phyloP scores from a whole-genome alignment of 148 eudicot species.

The Drosera capensis region DNA sequence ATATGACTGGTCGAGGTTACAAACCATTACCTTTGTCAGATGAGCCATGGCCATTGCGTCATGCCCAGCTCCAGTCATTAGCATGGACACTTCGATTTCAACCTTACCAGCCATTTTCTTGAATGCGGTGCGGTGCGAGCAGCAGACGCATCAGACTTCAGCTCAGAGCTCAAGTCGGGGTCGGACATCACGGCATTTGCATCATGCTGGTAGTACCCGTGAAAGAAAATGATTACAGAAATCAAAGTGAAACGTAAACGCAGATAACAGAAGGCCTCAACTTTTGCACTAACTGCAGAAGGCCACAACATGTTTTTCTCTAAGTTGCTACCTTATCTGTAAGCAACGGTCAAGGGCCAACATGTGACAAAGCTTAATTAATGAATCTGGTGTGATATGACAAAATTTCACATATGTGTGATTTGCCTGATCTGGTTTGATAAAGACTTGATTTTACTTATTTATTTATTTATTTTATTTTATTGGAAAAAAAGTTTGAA shows the following conservation, averaged over 20 bases:
- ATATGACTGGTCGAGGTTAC: not conserved
- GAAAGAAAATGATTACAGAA: not conserved
- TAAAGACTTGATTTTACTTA: no score
- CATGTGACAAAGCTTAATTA: no score
- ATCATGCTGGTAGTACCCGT: slow-evolving; percentile 47
- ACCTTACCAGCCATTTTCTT: slow-evolving; percentile 47
- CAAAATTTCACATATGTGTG: no score
- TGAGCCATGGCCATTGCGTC: slow-evolving; percentile 99
- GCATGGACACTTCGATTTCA: slow-evolving; percentile 45
- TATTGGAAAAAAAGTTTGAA: not conserved
- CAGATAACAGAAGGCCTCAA: not conserved
- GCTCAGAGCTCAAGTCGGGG: slow-evolving; percentile 51
- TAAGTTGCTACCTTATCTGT: no score
- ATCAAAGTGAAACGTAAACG: not conserved
- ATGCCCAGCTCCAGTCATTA: slow-evolving; percentile 99
- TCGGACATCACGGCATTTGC: slow-evolving; percentile 83
- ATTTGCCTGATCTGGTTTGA: no score
- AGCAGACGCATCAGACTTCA: slow-evolving; percentile 76
- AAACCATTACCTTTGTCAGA: slow-evolving; percentile 58
- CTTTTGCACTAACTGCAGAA: no score
- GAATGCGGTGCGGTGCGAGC: slow-evolving; percentile 39
- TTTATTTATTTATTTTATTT: no score
- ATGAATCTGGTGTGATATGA: no score
- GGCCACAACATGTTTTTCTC: no score
- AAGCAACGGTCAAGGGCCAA: no score